Base-by-base conservation (phyloP, 257 asterid genomes). In the Salvia rosmarinus region DNA sequence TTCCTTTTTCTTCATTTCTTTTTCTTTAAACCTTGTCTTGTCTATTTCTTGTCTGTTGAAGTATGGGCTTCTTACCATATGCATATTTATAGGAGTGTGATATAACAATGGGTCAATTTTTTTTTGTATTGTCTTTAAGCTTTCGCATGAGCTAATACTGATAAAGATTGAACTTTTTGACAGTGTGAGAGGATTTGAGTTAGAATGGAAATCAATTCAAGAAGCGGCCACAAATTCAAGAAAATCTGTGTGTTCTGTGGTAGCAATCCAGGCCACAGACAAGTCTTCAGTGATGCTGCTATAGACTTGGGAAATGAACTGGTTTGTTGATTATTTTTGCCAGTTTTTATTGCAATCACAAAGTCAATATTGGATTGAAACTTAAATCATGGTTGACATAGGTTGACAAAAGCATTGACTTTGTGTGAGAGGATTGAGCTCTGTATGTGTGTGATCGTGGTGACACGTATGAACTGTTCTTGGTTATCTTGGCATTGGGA, bases 211-310 rank as follows among this genome's bases (percentile, higher is more conserved):
- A 80, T 55, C 80, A 85, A 86, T 76, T 85, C 81, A 32, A 78
- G 46, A 19, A 71, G 70, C 76, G 79, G 81, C 40, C 77, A 72
- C 86, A 86, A 85, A 75, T 95, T 95, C 90, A 92, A 90, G 90
- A 90, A 69, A 85, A 87, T 92, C 63, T 91, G 98, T 74, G 99
- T 95, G 0, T 95, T 91, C 75, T 95, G 99, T 78, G 99, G 99
- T 74, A 95, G 99, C 82, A 79, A 92, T 64, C 92, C 97, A 23
- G 99, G 99, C 47, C 85, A 88, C 80, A 90, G 95, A 72, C 73
- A 84, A 79, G 90, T 95, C 64, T 95, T 95, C 94, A 89, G 99
- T 78, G 97, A 95, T 82, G 98, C 98, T 79, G 97, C 97, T 68
- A 78, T 88, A 84, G 95, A 88, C 68, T 79, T 95, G 88, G 99